phyloP scores from a whole-genome alignment of 2,329 filamentous ascomycete species.

The Colletotrichum shisoi region DNA sequence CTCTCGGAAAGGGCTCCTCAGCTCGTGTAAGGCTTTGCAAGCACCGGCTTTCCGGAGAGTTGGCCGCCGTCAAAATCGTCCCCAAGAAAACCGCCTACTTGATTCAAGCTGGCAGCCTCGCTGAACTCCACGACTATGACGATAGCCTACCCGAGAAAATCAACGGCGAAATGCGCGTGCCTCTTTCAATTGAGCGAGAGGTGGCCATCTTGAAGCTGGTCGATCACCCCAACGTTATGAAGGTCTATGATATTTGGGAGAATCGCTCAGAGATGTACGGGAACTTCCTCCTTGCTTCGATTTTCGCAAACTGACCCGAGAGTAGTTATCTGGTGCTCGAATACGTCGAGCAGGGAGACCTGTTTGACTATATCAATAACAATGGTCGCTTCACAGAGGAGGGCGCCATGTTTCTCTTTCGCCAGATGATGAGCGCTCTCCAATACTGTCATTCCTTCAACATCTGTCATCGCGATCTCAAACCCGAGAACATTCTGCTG shows the following conservation, averaged over 20 bases:
- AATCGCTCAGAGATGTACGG: slow-evolving; percentile 87
- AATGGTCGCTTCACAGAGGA: slow-evolving; percentile 79
- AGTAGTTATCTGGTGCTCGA: slow-evolving; percentile 91
- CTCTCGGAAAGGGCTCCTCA: slow-evolving; percentile 87
- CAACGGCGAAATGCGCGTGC: slow-evolving; percentile 74
- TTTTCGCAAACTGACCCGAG: slow-evolving; percentile 40
- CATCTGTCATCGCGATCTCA: slow-evolving; percentile 94
- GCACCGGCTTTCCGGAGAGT: slow-evolving; percentile 78
- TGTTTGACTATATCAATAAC: slow-evolving; percentile 85
- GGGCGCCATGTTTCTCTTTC: slow-evolving; percentile 83
- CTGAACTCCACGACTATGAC: slow-evolving; percentile 79
- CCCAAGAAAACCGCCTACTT: slow-evolving; percentile 81
- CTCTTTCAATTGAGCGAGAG: slow-evolving; percentile 89
- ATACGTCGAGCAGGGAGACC: slow-evolving; percentile 79
- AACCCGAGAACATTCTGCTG: slow-evolving; percentile 95
- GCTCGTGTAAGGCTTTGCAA: slow-evolving; percentile 86
- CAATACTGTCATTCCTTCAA: slow-evolving; percentile 93
- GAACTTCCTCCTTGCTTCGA: neutral
- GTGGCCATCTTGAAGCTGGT: slow-evolving; percentile 97
- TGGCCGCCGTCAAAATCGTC: slow-evolving; percentile 94
- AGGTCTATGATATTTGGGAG: slow-evolving; percentile 96
- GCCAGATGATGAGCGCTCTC: slow-evolving; percentile 90
- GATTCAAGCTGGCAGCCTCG: slow-evolving; percentile 84
- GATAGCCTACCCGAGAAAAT: slow-evolving; percentile 62
- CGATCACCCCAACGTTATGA: slow-evolving; percentile 93